Percentiles rank a stretch among this genome's conserved stretches.
Evolutionary conservation across 805 yeast species (phyloP).

Genomic region (Wickerhamomyces bisporus): DNA sequence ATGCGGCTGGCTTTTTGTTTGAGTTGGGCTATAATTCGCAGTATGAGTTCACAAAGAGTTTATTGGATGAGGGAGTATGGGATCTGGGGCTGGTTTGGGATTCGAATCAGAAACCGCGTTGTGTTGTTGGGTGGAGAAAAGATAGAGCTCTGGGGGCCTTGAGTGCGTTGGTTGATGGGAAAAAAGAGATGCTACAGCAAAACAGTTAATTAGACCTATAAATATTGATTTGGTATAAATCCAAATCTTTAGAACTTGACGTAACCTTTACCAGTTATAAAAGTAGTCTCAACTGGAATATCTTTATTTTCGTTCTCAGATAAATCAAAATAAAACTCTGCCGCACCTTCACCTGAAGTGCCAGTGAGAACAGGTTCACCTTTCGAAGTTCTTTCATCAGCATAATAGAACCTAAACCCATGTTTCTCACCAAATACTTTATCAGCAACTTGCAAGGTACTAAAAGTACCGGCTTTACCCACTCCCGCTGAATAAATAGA

Average conservation of each 20-base stretch:
- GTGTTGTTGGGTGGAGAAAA: constrained; percentile 60
- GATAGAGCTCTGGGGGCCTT: too few relatives aligned
- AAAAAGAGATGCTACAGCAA: too few relatives aligned
- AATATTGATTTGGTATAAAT: too few relatives aligned
- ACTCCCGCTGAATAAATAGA: not conserved
- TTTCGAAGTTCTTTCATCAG: constrained; percentile 3
- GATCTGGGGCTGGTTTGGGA: constrained; percentile 43
- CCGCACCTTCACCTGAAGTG: constrained; percentile 1
- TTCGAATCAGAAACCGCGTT: constrained; percentile 45
- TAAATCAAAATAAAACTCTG: constrained; percentile 5
- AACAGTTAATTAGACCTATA: too few relatives aligned
- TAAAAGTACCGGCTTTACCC: constrained; percentile 2
- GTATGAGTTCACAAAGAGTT: constrained; percentile 34
- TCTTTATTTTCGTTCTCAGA: constrained; percentile 2
- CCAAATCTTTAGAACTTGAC: constrained; percentile 1
- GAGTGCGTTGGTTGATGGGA: too few relatives aligned
- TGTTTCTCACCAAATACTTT: not conserved
- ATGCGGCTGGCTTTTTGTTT: constrained; percentile 59
- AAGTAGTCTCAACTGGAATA: constrained; percentile 5
- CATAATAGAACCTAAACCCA: constrained; percentile 3
- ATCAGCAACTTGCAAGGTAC: not conserved
- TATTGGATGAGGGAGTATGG: constrained; percentile 37
- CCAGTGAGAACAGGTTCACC: not conserved
- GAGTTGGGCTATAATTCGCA: constrained; percentile 70
- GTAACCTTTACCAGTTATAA: constrained; percentile 4